phyloP scores from a whole-genome alignment of 768 basidiomycete species.

The Tricholoma hemisulphureum region DNA sequence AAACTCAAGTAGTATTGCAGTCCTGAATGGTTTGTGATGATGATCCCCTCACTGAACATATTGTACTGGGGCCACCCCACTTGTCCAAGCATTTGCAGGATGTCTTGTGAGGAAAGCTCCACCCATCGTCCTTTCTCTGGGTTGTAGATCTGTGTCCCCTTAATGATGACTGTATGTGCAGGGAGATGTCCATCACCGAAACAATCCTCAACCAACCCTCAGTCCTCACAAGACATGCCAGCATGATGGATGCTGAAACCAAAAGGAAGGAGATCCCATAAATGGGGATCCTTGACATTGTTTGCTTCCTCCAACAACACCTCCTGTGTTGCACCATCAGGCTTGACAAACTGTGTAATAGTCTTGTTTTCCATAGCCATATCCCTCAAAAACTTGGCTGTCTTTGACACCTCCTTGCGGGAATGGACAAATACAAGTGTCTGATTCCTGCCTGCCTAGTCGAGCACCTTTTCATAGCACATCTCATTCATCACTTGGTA shows the following conservation, averaged over 20 bases:
- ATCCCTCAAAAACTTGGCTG: slow-evolving; percentile 90
- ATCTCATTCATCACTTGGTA: slow-evolving; percentile 99
- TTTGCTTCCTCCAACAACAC: slow-evolving; percentile 83
- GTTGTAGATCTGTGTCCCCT: slow-evolving; percentile 99
- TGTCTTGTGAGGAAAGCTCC: slow-evolving; percentile 92
- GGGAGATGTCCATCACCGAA: slow-evolving; percentile 91
- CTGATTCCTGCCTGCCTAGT: slow-evolving; percentile 85
- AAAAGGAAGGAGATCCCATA: slow-evolving; percentile 90
- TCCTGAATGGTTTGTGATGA: slow-evolving; percentile 97
- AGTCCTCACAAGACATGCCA: slow-evolving; percentile 90
- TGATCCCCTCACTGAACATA: slow-evolving; percentile 95
- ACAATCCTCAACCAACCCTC: slow-evolving; percentile 91
- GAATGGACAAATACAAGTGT: slow-evolving; percentile 97
- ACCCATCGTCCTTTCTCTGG: slow-evolving; percentile 99
- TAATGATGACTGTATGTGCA: slow-evolving; percentile 97
- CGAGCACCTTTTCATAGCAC: slow-evolving; percentile 97
- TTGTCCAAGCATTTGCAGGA: slow-evolving; percentile 97
- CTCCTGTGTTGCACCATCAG: slow-evolving; percentile 88
- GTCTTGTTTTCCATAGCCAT: slow-evolving; percentile 96
- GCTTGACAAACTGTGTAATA: slow-evolving; percentile 92
- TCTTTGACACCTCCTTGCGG: slow-evolving; percentile 98
- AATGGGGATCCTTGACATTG: slow-evolving; percentile 76
- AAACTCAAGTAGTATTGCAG: slow-evolving; percentile 95
- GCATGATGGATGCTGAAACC: slow-evolving; percentile 98
- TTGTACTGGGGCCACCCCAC: slow-evolving; percentile 98